These are phyloP conservation scores for Sonneratia alba DNA, from an alignment of 345 rosid species.

Conservation along the genomic window DNA sequence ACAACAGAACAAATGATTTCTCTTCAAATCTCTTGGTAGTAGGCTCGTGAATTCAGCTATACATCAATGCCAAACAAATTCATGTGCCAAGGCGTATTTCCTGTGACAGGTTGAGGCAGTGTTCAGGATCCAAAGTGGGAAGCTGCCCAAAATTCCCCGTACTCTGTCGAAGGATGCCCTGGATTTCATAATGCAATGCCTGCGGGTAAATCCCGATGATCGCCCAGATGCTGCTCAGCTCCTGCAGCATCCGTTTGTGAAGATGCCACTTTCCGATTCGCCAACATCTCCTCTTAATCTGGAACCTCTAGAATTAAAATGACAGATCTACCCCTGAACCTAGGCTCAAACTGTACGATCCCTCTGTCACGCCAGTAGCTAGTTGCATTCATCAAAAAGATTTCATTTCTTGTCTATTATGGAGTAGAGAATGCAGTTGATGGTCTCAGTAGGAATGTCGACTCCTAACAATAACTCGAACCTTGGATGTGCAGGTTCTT, in stretches of 20 bases:
- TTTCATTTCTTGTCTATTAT: no score
- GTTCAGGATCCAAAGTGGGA: slow-evolving; percentile 21
- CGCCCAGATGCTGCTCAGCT: slow-evolving; percentile 22
- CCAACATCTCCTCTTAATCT: not conserved
- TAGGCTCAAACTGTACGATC: no score
- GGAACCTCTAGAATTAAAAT: not conserved
- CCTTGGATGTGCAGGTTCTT: no score
- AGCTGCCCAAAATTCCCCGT: slow-evolving; percentile 15
- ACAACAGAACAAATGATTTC: not conserved
- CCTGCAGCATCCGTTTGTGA: slow-evolving; percentile 17
- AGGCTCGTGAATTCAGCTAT: not conserved
- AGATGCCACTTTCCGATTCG: slow-evolving; percentile 1
- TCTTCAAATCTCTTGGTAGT: not conserved
- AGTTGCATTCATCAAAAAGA: no score
- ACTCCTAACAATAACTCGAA: no score
- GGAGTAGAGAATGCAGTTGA: no score
- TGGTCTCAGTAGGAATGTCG: no score
- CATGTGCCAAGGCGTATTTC: not conserved
- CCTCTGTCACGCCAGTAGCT: no score
- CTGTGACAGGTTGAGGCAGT: slow-evolving; percentile 19
- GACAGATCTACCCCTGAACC: not conserved
- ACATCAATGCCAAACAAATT: not conserved
- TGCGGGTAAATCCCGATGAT: slow-evolving; percentile 16
- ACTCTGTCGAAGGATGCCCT: slow-evolving; percentile 15
- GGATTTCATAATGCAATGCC: slow-evolving; percentile 22